These are phyloP conservation scores for Hypoxylon cercidicola DNA, from an alignment of 495 filamentous ascomycete genomes.

Conservation along the genomic window DNA sequence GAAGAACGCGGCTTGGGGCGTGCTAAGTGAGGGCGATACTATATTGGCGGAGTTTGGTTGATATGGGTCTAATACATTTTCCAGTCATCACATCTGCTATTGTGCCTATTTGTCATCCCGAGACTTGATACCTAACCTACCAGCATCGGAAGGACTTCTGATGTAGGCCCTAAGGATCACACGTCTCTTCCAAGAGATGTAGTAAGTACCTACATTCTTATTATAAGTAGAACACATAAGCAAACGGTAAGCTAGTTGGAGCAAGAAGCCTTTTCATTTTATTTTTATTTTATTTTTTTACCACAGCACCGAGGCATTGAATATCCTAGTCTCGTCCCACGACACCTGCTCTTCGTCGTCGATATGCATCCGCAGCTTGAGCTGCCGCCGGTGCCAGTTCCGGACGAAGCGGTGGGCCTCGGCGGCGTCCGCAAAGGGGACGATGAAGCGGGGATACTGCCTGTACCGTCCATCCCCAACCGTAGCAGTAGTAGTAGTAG, in stretches of 20 bases:
- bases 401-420: slow-evolving; percentile 68
- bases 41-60: slow-evolving; percentile 51
- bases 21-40: slow-evolving; percentile 41
- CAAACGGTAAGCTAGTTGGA: too few relatives aligned
- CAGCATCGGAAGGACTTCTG: slow-evolving; percentile 7
- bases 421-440: slow-evolving; percentile 57
- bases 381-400: slow-evolving; percentile 63
- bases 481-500: not conserved
- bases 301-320: slow-evolving; percentile 62
- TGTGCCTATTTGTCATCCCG: slow-evolving; percentile 14
- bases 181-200: slow-evolving; percentile 5
- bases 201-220: not conserved
- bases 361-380: slow-evolving; percentile 41
- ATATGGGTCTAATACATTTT: slow-evolving; percentile 49
- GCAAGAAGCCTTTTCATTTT: too few relatives aligned
- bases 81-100: slow-evolving; percentile 23
- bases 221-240: not conserved
- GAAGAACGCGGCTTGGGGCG: slow-evolving; percentile 37
- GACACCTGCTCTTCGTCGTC: slow-evolving; percentile 15
- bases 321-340: slow-evolving; percentile 45
- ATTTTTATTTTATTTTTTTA: slow-evolving; percentile 39
- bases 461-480: slow-evolving; percentile 17
- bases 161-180: slow-evolving; percentile 4
- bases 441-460: slow-evolving; percentile 54
- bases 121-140: too few relatives aligned